Base-by-base conservation (phyloP, 2,329 filamentous ascomycete genomes). In the Chrysoporthe deuterocubensis region DNA sequence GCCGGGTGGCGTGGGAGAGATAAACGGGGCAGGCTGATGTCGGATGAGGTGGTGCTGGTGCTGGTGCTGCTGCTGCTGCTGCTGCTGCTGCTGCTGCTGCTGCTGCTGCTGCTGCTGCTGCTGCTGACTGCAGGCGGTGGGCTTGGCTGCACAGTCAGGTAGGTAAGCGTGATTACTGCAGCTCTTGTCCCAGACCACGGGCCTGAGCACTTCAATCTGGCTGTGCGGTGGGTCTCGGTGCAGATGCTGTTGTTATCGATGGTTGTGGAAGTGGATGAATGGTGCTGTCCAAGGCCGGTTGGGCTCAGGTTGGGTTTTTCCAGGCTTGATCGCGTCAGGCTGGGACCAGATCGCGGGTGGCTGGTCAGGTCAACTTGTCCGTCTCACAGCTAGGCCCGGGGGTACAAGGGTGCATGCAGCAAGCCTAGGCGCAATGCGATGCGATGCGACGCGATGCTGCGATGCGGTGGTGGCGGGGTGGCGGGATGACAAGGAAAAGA, bases 291-390 rank as follows among this genome's bases (percentile, higher is more conserved):
- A 9, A 40, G 37, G 26, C 26, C 26, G 26, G 26, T 26, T 0
- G 37, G 37, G 37, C 37, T 9, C 37, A 40, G 9, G 37, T 40
- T 21, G 48, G 48, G 16, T 11, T n/a, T 52, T 52, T 52, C 48
- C 16, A 13, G n/a, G 13, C 46, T 50, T 6, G 13, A 13, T 50
- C 46, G 46, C 54, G 54, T 57, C 54, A 37, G 32, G 48, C 6
- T 18, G 59, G 43, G 59, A 34, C 44, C 40, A 48, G 56, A 52
- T 56, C 52, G 48, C 26, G 48, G 61, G 61, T 63, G 61, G 61
- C 61, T 63, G 61, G 61, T 59, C 14, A 59, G n/a, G 34, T 42
- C 50, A 54, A 26, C 9, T 26, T 4, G 50, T n/a, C n/a, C 37
- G 37, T 40, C 37, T 40, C 9, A 40, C 37, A 9, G 37, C 37